phyloP scores from a whole-genome alignment of 345 rosid genomes.

The Gossypium longicalyx region DNA sequence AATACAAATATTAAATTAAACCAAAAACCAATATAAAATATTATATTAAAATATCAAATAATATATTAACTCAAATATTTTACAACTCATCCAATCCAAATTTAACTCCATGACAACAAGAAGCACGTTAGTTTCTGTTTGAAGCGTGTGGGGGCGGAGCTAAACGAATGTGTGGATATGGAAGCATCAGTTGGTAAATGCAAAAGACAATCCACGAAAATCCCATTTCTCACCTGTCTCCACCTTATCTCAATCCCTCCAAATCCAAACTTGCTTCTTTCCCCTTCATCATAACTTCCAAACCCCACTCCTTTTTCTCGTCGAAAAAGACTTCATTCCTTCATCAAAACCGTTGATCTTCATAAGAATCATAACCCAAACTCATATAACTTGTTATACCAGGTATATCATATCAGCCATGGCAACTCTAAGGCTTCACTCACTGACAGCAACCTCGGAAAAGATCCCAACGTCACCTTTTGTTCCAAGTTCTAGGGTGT shows the following conservation, averaged over 20 bases:
- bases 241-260: neutral
- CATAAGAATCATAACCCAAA: neutral
- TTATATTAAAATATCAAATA: too few relatives aligned
- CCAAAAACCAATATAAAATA: too few relatives aligned
- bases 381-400: neutral
- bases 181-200: neutral
- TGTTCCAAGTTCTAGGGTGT: neutral
- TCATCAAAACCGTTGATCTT: neutral
- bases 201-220: neutral
- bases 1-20: too few relatives aligned
- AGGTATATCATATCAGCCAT: neutral
- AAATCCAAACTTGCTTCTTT: neutral
- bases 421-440: neutral
- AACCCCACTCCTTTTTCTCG: too few relatives aligned
- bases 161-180: neutral
- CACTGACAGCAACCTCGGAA: neutral
- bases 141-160: neutral
- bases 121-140: neutral
- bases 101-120: neutral
- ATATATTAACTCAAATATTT: too few relatives aligned
- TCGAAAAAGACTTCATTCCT: neutral
- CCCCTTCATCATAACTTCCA: too few relatives aligned
- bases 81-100: neutral
- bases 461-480: neutral
- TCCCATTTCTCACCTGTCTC: neutral